Conservation (phyloP, 805 yeast species). For the Barnettozyma vustinii region DNA sequence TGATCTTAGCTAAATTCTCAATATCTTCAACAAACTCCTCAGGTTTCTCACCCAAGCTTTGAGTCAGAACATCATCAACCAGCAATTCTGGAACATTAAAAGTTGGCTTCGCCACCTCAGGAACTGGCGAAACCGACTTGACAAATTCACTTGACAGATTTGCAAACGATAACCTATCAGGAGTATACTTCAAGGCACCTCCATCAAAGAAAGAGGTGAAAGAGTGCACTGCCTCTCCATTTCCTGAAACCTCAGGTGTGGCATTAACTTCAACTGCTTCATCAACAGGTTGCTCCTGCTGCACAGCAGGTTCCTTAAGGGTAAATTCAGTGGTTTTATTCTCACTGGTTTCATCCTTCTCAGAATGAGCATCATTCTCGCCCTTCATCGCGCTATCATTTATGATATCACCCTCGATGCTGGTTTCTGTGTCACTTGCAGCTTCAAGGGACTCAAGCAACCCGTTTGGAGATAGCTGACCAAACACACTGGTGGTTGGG, state of each 20-base stretch:
- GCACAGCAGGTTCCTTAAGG: neutral
- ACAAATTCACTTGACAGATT: slow-evolving; percentile 16
- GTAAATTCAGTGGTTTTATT: neutral
- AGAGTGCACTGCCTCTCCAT: slow-evolving; percentile 3
- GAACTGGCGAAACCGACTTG: slow-evolving; percentile 4
- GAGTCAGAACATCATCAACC: slow-evolving; percentile 8
- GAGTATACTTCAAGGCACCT: neutral
- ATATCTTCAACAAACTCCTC: neutral
- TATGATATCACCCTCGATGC: neutral
- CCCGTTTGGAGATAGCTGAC: slow-evolving; percentile 14
- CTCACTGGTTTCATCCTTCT: neutral
- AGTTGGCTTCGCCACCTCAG: neutral
- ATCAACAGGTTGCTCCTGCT: neutral
- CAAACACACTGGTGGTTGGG: slow-evolving; percentile 23
- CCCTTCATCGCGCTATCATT: neutral
- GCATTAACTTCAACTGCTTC: neutral
- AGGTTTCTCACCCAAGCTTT: slow-evolving; percentile 11
- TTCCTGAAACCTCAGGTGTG: neutral
- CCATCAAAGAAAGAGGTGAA: slow-evolving; percentile 20
- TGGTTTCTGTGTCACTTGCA: neutral
- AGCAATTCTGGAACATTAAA: neutral
- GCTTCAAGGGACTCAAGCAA: slow-evolving; percentile 3
- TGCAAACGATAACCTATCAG: slow-evolving; percentile 9
- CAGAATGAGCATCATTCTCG: neutral
- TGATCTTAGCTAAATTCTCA: slow-evolving; percentile 2